Evolutionary conservation across 108 stramenopile species (phyloP), one percentile per base, ranked within the genome.

Genomic region (Pseudonitzschia pungens): DNA sequence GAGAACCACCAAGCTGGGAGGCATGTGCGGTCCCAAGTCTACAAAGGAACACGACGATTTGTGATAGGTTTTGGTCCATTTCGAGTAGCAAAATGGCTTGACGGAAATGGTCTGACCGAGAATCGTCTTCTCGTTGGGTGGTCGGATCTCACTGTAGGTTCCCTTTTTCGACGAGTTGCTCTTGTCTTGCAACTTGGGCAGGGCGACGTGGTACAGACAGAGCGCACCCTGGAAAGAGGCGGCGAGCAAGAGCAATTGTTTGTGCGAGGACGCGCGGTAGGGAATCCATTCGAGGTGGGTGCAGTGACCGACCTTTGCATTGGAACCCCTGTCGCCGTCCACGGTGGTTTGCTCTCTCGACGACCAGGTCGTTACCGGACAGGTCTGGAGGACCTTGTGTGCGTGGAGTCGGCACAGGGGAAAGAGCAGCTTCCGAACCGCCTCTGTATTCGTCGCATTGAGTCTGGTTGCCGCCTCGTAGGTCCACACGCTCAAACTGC

Each of bases 141-240:
- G 43, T 28, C 52, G 57, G 8, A 66, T 52, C 12, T 32, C 62
- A 18, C 60, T 43, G 32, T 78, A 78, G 45, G 68, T 31, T 14
- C 48, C 24, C 50, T 31, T 36, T 40, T 67, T 59, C 36, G 42
- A 53, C 29, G 44, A 22, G 5, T 36, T 62, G 32, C 43, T 33
- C 32, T 69, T 59, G 56, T 80, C 80, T 31, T 65, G 54, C 1
- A 78, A n/a, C 36, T 78, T 62, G 22, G 85, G 82, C 9, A 84
- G 43, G 58, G 69, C 68, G 12, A 94, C 86, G 68, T 89, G 90
- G 63, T 85, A 94, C 11, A 94, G 56, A 45, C 86, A 86, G 11
- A 92, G 58, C 1, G 89, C 93, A 65, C 86, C 81, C 60, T 84
- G 77, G 77, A 83, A 94, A 68, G 87, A 70, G 24, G 88, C 90